Base-by-base conservation (phyloP, 371 early-diverging fungal species). In the Mucor sp. region DNA sequence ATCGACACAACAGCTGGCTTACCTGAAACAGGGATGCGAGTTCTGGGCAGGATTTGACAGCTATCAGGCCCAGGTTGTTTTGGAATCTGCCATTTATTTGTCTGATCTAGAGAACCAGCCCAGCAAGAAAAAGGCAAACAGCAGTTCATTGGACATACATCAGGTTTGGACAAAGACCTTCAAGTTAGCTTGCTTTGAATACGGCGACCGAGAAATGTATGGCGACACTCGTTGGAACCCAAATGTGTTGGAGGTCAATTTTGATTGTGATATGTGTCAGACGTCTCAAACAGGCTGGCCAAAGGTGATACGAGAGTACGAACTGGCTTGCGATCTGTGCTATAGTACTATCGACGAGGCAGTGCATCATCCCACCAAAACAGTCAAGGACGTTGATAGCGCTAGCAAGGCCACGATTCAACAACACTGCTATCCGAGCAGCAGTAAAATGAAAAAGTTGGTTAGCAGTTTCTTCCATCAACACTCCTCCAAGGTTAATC, bases 21-120 rank as follows among this genome's bases (percentile, higher is more conserved):
- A 69, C 21, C 19, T 78, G 9, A 48, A 63, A 27, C 60, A 77
- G 68, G 77, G 69, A 3, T 67, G 62, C 28, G 64, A 30, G 15
- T 77, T 71, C 50, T 82, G 78, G 76, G 59, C 63, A 23, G 67
- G 58, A 6, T 82, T 77, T 67, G 74, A 74, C 35, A 55, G 44
- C 12, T 67, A 74, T 56, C 77, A 74, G 39, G 70, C 66, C 4
- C 70, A 65, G 12, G 58, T 70, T 15, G 70, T 76, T 15, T 43
- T 73, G 8, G 74, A 72, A 50, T 67, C 74, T 39, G 70, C 71
- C 17, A 48, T 60, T 11, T 66, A 70, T 47, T 60, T 70, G 21
- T 15, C 27, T 12, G 62, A 63, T 23, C 17, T 63, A 21, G 30
- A 60, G 44, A 60, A 57, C 6, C 47, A 63, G 6, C 9, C 21